These are phyloP conservation scores for Candida chauliodis DNA, from an alignment of 805 yeast genomes.

Conservation along the genomic window DNA sequence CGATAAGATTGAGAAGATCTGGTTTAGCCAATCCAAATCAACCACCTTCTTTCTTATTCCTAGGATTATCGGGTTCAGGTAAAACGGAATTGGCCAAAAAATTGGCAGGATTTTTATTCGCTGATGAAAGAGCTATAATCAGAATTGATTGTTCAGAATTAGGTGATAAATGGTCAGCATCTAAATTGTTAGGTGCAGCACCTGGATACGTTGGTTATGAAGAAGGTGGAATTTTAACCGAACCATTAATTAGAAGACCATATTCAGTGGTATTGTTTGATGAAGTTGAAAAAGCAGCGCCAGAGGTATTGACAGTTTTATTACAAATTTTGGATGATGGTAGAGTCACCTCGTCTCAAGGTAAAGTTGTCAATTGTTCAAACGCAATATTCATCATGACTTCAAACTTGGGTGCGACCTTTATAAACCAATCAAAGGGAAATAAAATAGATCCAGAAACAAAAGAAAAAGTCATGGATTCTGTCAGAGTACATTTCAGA, in stretches of 20 bases:
- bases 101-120: conserved; percentile 91
- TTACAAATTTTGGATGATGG: conserved; percentile 96
- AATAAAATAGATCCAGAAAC: conserved; percentile 66
- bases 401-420: conserved; percentile 94
- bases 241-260: conserved; percentile 85
- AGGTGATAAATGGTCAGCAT: conserved; percentile 91
- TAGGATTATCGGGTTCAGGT: conserved; percentile 97
- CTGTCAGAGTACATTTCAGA: conserved; percentile 86
- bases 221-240: conserved; percentile 95
- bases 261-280: conserved; percentile 95
- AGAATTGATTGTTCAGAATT: conserved; percentile 97
- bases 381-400: conserved; percentile 94
- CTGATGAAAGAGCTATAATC: conserved; percentile 95
- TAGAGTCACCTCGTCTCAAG: conserved; percentile 89
- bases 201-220: conserved; percentile 95
- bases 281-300: conserved; percentile 98
- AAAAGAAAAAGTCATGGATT: conserved; percentile 73
- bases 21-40: conserved; percentile 96
- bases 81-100: conserved; percentile 97
- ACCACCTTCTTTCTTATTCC: conserved; percentile 91
- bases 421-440: conserved; percentile 62
- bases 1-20: conserved; percentile 87
- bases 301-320: conserved; percentile 89
- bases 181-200: conserved; percentile 93
- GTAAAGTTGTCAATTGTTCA: conserved; percentile 89